Evolutionary conservation across 2,329 filamentous ascomycete species (phyloP).

Genomic region (Fusarium globosum): DNA sequence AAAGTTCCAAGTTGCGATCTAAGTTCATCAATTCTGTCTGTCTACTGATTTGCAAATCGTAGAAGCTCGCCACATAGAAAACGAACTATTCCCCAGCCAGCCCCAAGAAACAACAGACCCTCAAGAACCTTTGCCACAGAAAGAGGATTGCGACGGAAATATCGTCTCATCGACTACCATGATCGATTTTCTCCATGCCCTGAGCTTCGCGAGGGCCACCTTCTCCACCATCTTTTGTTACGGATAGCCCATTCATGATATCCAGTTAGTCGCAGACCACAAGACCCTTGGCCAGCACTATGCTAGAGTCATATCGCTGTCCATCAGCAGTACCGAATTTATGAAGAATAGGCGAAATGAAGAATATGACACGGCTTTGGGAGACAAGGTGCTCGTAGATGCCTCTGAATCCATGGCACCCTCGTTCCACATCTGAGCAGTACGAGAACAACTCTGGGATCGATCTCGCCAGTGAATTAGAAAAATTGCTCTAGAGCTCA

Average conservation of each 20-base stretch:
- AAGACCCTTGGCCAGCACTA: constrained; percentile 3
- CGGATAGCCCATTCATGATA: no score
- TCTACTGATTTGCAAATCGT: neutral
- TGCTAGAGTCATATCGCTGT: neutral
- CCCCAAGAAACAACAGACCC: neutral
- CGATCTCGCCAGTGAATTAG: neutral
- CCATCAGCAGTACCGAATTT: constrained; percentile 22
- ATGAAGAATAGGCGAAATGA: constrained; percentile 3
- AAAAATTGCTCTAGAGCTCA: constrained; percentile 21
- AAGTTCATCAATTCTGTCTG: neutral
- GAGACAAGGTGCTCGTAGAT: rapidly evolving
- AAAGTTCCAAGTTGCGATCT: neutral
- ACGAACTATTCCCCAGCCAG: neutral
- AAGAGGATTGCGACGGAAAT: neutral
- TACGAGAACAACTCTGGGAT: rapidly evolving
- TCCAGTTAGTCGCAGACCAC: constrained; percentile 27
- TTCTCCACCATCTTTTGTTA: neutral
- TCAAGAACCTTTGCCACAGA: neutral
- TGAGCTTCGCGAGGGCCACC: no score
- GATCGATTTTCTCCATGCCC: neutral
- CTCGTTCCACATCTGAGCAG: neutral
- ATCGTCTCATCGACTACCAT: neutral
- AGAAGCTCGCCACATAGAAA: neutral
- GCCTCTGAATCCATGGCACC: neutral
- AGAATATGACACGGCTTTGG: neutral